A percentile compares a stretch with the other conserved stretches of the same genome.
phyloP scores from a whole-genome alignment of 1,284 basidiomycete species.

The Rhodotorula mucilaginosa region DNA sequence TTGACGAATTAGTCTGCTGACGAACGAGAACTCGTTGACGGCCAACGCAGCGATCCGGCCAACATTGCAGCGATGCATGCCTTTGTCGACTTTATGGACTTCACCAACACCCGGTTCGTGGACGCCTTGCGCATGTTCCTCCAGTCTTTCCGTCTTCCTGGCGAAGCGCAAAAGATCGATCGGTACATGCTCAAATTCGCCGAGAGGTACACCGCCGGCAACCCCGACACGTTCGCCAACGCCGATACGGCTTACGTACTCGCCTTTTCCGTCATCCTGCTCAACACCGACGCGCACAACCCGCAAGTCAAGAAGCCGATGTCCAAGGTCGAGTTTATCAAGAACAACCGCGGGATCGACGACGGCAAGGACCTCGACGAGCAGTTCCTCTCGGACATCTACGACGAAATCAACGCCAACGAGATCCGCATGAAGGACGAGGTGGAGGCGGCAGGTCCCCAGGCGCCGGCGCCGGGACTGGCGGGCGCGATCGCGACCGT shows the following conservation, averaged over 20 bases:
- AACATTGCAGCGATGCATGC: conserved; percentile 93
- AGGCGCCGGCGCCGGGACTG: conserved; percentile 62
- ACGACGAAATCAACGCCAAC: conserved; percentile 81
- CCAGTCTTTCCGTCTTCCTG: conserved; percentile 90
- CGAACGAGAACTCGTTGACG: conserved; percentile 11
- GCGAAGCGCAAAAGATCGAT: conserved; percentile 96
- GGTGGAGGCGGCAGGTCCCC: conserved; percentile 59
- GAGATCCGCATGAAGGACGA: conserved; percentile 99
- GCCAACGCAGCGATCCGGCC: conserved; percentile 64
- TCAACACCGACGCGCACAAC: conserved; percentile 94
- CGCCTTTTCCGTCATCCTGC: conserved; percentile 87
- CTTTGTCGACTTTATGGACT: conserved; percentile 87
- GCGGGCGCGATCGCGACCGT: conserved; percentile 79
- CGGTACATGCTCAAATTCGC: conserved; percentile 98
- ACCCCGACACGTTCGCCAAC: conserved; percentile 74
- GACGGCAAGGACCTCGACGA: conserved; percentile 83
- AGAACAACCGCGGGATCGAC: conserved; percentile 93
- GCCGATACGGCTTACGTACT: conserved; percentile 86
- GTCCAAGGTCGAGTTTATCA: conserved; percentile 83
- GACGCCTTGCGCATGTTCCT: conserved; percentile 83
- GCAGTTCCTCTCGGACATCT: conserved; percentile 72
- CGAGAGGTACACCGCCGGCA: conserved; percentile 85
- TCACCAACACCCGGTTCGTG: conserved; percentile 74
- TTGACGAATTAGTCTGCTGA: conserved; percentile 3
- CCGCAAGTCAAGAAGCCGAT: conserved; percentile 86